phyloP scores from a whole-genome alignment of 305 asterid species.

The Fraxinus ornus region DNA sequence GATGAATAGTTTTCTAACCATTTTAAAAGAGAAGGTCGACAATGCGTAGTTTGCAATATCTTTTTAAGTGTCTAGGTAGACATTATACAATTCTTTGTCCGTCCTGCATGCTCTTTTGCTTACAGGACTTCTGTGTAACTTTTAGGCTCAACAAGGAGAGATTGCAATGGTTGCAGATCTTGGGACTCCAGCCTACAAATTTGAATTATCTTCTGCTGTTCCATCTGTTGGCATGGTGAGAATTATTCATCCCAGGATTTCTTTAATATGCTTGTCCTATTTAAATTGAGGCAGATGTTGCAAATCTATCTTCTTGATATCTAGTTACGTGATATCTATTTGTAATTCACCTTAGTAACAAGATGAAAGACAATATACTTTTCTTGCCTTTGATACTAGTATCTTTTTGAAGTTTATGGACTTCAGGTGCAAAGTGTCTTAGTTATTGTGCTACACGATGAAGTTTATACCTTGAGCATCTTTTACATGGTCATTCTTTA shows the following conservation, averaged over 20 bases:
- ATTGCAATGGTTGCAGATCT: slow-evolving; percentile 77
- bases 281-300: background rate
- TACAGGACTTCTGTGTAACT: slow-evolving; percentile 20
- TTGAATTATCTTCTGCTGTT: slow-evolving; percentile 66
- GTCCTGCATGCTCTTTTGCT: slow-evolving; percentile 11
- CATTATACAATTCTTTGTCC: background rate
- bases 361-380: background rate
- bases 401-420: background rate
- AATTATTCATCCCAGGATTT: slow-evolving; percentile 5
- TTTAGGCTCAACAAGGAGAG: slow-evolving; percentile 81
- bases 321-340: slow-evolving; percentile 3
- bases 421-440: background rate
- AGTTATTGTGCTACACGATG: background rate
- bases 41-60: background rate
- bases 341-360: background rate
- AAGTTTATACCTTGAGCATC: background rate
- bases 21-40: background rate
- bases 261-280: background rate
- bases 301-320: background rate
- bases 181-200: slow-evolving; percentile 66
- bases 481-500: background rate
- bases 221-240: slow-evolving; percentile 78
- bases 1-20: background rate
- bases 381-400: background rate
- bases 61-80: background rate